Percentiles rank a stretch among this genome's conserved stretches.
phyloP scores from a whole-genome alignment of 805 yeast genomes.

The Diddensiella santjacobensis region DNA sequence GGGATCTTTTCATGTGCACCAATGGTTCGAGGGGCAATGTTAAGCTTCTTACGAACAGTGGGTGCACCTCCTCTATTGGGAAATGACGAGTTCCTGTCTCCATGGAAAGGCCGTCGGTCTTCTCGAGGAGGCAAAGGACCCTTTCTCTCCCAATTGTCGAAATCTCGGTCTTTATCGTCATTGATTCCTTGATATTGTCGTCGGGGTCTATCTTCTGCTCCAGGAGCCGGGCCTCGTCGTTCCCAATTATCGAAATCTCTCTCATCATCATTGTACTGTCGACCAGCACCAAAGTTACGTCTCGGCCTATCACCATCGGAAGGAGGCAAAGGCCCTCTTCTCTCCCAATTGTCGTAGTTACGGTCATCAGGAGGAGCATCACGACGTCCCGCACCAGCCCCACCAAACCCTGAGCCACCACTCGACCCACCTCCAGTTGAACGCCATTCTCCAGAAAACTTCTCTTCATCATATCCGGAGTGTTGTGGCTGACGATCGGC shows the following conservation, averaged over 20 bases:
- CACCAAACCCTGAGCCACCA: conserved; percentile 40
- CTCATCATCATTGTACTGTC: conserved; percentile 23
- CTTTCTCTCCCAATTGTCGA: conserved; percentile 32
- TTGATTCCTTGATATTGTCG: conserved; percentile 9
- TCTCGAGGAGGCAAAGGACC: conserved; percentile 30
- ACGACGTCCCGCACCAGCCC: conserved; percentile 34
- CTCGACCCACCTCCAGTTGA: conserved; percentile 24
- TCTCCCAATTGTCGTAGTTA: conserved; percentile 28
- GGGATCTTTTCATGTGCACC: conserved; percentile 18
- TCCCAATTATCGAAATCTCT: conserved; percentile 32
- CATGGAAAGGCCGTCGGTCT: conserved; percentile 16
- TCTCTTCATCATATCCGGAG: conserved; percentile 37
- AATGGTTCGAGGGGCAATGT: conserved; percentile 35
- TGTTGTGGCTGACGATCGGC: conserved; percentile 52
- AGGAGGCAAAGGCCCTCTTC: conserved; percentile 30
- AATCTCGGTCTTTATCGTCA: conserved; percentile 48
- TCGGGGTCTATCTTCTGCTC: conserved; percentile 41
- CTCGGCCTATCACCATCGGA: conserved; percentile 24
- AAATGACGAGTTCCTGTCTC: neutral
- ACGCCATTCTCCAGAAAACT: conserved; percentile 37
- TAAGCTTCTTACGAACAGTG: conserved; percentile 34
- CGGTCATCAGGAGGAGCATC: conserved; percentile 34
- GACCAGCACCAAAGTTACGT: conserved; percentile 18
- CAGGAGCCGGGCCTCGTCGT: conserved; percentile 45
- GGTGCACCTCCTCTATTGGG: conserved; percentile 1